Percentiles rank a stretch among this genome's conserved stretches.
These are phyloP conservation scores for Aurinia saxatilis DNA, from an alignment of 345 rosid species.

Conservation along the genomic window DNA sequence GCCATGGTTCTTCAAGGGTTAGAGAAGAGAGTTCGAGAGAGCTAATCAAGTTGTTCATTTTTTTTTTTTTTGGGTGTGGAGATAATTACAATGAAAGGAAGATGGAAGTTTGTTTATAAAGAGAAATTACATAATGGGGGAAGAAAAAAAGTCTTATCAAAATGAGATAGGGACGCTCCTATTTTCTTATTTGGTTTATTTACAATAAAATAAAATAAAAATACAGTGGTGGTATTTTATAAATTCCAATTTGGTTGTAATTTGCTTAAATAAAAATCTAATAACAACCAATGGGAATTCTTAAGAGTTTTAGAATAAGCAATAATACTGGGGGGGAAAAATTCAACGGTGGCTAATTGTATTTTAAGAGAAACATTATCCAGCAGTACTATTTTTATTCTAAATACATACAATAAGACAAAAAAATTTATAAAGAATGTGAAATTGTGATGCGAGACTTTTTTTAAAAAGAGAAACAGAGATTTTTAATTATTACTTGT, in stretches of 20 bases:
- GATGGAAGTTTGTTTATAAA: constrained; percentile 22
- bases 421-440: neutral
- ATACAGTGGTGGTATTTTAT: constrained; percentile 6
- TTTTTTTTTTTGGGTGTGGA: constrained; percentile 12
- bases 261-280: constrained; percentile 7
- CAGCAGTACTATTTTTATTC: neutral
- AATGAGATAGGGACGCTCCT: constrained; percentile 1
- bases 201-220: neutral
- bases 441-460: neutral
- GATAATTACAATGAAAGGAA: constrained; percentile 19
- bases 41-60: constrained; percentile 36
- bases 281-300: neutral
- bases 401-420: neutral
- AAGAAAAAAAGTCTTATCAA: neutral
- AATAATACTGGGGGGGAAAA: constrained; percentile 9
- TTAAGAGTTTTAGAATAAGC: neutral
- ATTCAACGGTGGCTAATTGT: neutral
- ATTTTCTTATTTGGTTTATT: neutral
- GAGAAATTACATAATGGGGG: neutral
- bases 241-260: constrained; percentile 12
- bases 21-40: constrained; percentile 33
- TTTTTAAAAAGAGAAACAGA: neutral
- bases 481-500: neutral
- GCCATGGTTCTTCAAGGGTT: constrained; percentile 42
- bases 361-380: neutral